A percentile compares a stretch with the other conserved stretches of the same genome.
phyloP scores from a whole-genome alignment of 345 rosid species.

The Hibiscus tridactylites region DNA sequence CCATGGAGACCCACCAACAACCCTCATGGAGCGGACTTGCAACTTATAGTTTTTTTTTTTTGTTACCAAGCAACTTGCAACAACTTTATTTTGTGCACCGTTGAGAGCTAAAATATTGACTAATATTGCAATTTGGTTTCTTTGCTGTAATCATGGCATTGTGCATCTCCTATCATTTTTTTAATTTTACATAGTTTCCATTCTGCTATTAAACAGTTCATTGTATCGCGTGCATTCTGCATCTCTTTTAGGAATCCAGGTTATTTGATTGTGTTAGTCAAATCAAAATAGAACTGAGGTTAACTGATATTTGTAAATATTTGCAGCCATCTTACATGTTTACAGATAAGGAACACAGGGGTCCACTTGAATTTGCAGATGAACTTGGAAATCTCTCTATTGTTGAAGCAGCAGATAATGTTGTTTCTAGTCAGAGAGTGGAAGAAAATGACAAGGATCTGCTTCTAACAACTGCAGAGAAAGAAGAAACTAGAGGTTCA shows the following conservation, averaged over 20 bases:
- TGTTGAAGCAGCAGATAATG: constrained; percentile 47
- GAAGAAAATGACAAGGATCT: constrained; percentile 92
- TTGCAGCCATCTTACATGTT: constrained; percentile 98
- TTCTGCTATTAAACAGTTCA: background rate
- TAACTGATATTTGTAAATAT: constrained; percentile 15
- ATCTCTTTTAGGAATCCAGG: background rate
- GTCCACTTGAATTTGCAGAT: constrained; percentile 86
- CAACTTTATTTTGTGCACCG: background rate
- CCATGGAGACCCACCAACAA: background rate
- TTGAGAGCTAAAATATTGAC: background rate
- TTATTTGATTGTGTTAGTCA: background rate
- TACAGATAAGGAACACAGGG: constrained; percentile 91
- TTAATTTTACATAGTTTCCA: background rate
- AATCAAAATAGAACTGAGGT: background rate
- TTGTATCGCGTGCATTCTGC: background rate
- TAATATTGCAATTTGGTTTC: background rate
- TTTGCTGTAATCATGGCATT: background rate
- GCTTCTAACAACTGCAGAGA: constrained; percentile 72
- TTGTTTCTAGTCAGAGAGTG: constrained; percentile 52
- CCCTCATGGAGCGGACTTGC: background rate
- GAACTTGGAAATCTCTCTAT: constrained; percentile 66
- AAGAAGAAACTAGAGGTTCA: constrained; percentile 62
- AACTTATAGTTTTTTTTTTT: background rate
- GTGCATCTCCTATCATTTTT: background rate
- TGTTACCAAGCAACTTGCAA: background rate